Evolutionary conservation across 2,329 filamentous ascomycete species (phyloP).

Genomic region (Ramichloridium luteum): DNA sequence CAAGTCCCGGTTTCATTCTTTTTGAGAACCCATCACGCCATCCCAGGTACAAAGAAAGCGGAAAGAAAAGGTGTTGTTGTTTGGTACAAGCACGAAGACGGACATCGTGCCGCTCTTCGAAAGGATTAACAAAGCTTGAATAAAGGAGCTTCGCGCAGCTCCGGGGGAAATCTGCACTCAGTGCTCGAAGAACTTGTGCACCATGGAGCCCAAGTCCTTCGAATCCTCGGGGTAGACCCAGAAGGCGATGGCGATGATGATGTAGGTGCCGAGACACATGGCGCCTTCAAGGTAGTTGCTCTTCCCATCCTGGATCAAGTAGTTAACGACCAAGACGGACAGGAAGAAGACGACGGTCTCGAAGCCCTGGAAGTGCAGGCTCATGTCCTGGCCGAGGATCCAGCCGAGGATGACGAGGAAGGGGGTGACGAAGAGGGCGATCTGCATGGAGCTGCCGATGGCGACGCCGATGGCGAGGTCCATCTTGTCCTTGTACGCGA

Average conservation of each 20-base stretch:
- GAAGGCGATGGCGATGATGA: constrained; percentile 49
- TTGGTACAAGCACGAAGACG: too few species aligned
- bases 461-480: constrained; percentile 45
- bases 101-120: too few species aligned
- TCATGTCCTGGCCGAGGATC: constrained; percentile 42
- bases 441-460: constrained; percentile 43
- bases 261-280: constrained; percentile 43
- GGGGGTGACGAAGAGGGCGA: constrained; percentile 46
- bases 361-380: constrained; percentile 76
- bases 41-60: too few species aligned
- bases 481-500: constrained; percentile 47
- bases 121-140: too few species aligned
- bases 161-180: too few species aligned
- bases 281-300: constrained; percentile 80
- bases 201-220: constrained; percentile 11
- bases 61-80: too few species aligned
- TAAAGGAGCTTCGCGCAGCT: too few species aligned
- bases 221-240: constrained; percentile 41
- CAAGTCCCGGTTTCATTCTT: too few species aligned
- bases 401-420: constrained; percentile 46
- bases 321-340: constrained; percentile 75
- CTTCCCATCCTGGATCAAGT: constrained; percentile 71
- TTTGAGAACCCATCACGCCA: too few species aligned
- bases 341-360: constrained; percentile 81
- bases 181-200: constrained; percentile 9